These are phyloP conservation scores for Fomitopsis serialis DNA, from an alignment of 768 basidiomycete species.

Conservation along the genomic window DNA sequence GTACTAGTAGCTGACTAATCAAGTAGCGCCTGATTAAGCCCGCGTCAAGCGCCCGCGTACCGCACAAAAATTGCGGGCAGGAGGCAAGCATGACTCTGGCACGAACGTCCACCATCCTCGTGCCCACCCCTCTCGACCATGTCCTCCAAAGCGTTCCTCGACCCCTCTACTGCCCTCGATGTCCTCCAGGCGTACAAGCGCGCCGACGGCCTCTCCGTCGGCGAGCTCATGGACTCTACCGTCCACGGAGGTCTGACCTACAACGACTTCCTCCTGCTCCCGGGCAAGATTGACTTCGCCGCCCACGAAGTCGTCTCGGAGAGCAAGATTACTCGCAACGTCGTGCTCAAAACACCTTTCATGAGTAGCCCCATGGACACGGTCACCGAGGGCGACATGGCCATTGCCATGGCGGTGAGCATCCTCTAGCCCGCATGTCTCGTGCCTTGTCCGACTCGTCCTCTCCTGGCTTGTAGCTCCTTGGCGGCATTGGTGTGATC, in stretches of 20 bases:
- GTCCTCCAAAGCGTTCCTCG: conserved; percentile 39
- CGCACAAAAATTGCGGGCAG: not conserved
- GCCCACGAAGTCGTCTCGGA: conserved; percentile 78
- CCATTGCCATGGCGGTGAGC: conserved; percentile 85
- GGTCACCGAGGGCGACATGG: conserved; percentile 94
- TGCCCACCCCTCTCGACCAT: conserved; percentile 13
- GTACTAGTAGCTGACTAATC: no score
- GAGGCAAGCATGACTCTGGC: not conserved
- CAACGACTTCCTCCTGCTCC: conserved; percentile 93
- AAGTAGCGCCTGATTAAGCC: no score
- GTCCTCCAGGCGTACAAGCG: conserved; percentile 66
- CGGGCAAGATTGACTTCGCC: conserved; percentile 93
- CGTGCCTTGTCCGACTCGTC: conserved; percentile 13
- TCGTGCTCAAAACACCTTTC: conserved; percentile 90
- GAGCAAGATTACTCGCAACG: conserved; percentile 85
- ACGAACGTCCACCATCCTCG: not conserved
- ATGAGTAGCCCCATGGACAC: conserved; percentile 99
- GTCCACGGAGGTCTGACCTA: conserved; percentile 92
- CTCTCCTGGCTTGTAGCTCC: conserved; percentile 47
- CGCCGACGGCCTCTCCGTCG: conserved; percentile 78
- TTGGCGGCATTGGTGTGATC: conserved; percentile 96
- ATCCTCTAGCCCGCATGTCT: conserved; percentile 4
- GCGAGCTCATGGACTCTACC: conserved; percentile 83
- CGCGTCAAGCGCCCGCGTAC: no score
- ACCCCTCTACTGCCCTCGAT: conserved; percentile 67